These are phyloP conservation scores for Gossypium schwendimanii DNA, from an alignment of 441 rosid species.

Conservation along the genomic window DNA sequence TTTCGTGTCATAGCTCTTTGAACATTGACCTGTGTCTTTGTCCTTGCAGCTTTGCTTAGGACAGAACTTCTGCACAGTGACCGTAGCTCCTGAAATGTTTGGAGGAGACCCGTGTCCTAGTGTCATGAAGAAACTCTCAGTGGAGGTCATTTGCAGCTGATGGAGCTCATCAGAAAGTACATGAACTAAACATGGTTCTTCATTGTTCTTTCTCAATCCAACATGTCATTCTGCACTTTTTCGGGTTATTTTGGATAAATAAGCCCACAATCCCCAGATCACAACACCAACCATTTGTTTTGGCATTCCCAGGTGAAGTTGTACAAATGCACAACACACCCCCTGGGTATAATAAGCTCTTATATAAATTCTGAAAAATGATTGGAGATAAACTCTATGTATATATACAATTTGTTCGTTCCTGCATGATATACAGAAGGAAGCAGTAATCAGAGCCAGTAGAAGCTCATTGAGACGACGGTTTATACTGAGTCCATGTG, in stretches of 20 bases:
- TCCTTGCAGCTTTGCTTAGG: slow-evolving; percentile 80
- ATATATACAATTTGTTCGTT: slow-evolving; percentile 13
- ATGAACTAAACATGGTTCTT: slow-evolving; percentile 14
- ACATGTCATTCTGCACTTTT: slow-evolving; percentile 17
- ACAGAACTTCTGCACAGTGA: slow-evolving; percentile 79
- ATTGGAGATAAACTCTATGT: slow-evolving; percentile 22
- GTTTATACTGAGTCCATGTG: slow-evolving; percentile 47
- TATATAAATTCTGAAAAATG: slow-evolving; percentile 16
- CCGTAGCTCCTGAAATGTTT: slow-evolving; percentile 86
- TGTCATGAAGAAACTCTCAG: slow-evolving; percentile 86
- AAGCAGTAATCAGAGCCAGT: background rate
- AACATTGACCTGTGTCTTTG: background rate
- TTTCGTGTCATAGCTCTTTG: background rate
- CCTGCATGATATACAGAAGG: slow-evolving; percentile 3
- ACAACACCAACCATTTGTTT: slow-evolving; percentile 20
- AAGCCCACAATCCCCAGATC: slow-evolving; percentile 13
- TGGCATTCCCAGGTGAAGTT: slow-evolving; percentile 51
- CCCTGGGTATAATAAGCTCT: slow-evolving; percentile 19
- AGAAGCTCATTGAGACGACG: slow-evolving; percentile 47
- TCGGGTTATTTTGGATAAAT: slow-evolving; percentile 20
- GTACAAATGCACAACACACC: slow-evolving; percentile 69
- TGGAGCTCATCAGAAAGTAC: slow-evolving; percentile 9
- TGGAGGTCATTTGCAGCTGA: slow-evolving; percentile 84
- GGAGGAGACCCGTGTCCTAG: slow-evolving; percentile 90
- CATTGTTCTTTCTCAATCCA: slow-evolving; percentile 11